Evolutionary conservation across 306 rosid genomes (phyloP).

Genomic region (Begonia loranthoides): DNA sequence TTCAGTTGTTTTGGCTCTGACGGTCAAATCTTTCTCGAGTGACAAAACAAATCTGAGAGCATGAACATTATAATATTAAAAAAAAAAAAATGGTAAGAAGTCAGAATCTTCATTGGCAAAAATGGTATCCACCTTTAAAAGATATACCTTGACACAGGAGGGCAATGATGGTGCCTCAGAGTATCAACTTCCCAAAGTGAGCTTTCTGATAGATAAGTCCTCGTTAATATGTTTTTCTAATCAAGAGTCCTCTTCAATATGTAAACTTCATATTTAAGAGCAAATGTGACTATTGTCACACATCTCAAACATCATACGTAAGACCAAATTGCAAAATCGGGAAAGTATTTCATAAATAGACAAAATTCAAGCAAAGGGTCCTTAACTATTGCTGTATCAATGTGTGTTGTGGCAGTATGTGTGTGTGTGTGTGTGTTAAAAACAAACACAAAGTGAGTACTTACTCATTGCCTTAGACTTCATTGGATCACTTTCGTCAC

Average conservation of each 20-base stretch:
- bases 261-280: too few species aligned
- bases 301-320: too few species aligned
- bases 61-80: neutral
- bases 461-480: constrained; percentile 77
- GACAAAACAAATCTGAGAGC: constrained; percentile 62
- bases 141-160: constrained; percentile 73
- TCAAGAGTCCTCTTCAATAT: neutral
- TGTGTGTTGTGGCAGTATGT: too few species aligned
- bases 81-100: too few species aligned
- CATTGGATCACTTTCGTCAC: constrained; percentile 56
- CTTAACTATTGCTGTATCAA: too few species aligned
- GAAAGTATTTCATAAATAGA: too few species aligned
- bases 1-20: constrained; percentile 70
- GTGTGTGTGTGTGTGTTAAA: too few species aligned
- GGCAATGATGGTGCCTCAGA: constrained; percentile 72
- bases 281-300: too few species aligned
- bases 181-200: constrained; percentile 96
- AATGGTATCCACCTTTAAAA: too few species aligned
- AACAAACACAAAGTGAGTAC: constrained; percentile 3
- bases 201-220: constrained; percentile 49
- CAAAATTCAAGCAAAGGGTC: too few species aligned
- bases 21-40: constrained; percentile 83
- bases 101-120: too few species aligned
- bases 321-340: too few species aligned
- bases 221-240: constrained; percentile 11